Percentiles rank a stretch among this genome's conserved stretches.
Evolutionary conservation across 768 basidiomycete genomes (phyloP).

Genomic region (Leccinum obscurum): DNA sequence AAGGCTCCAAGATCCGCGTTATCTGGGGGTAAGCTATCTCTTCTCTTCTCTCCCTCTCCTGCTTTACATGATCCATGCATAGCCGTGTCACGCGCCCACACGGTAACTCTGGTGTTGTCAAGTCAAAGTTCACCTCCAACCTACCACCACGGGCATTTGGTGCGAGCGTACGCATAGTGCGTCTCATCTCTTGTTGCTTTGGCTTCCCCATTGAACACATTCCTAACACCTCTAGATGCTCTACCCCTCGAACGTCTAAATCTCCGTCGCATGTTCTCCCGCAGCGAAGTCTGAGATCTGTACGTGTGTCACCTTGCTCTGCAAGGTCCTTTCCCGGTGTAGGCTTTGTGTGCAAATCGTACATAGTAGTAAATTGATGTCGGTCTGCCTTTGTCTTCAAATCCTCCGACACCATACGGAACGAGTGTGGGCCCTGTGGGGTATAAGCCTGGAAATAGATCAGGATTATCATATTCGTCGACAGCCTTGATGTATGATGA

Average conservation of each 20-base stretch:
- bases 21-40: slow-evolving; percentile 88
- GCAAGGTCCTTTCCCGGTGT: too few relatives aligned
- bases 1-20: slow-evolving; percentile 93
- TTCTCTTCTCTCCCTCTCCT: not conserved
- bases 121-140: slow-evolving; percentile 95
- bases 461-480: too few relatives aligned
- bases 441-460: too few relatives aligned
- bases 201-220: not conserved
- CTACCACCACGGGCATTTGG: slow-evolving; percentile 94
- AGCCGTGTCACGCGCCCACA: slow-evolving; percentile 93
- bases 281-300: slow-evolving; percentile 6
- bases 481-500: too few relatives aligned
- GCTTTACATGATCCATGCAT: not conserved
- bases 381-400: too few relatives aligned
- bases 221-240: slow-evolving; percentile 62
- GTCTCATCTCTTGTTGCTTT: slow-evolving; percentile 24
- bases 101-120: slow-evolving; percentile 93
- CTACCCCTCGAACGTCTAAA: slow-evolving; percentile 84
- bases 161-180: slow-evolving; percentile 86
- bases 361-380: too few relatives aligned
- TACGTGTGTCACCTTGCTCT: slow-evolving; percentile 9
- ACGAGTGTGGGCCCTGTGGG: too few relatives aligned
- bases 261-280: slow-evolving; percentile 6
- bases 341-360: too few relatives aligned
- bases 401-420: too few relatives aligned